Base-by-base conservation (phyloP, 129 eudicot genomes). In the Rutidosis leptorrhynchoides region DNA sequence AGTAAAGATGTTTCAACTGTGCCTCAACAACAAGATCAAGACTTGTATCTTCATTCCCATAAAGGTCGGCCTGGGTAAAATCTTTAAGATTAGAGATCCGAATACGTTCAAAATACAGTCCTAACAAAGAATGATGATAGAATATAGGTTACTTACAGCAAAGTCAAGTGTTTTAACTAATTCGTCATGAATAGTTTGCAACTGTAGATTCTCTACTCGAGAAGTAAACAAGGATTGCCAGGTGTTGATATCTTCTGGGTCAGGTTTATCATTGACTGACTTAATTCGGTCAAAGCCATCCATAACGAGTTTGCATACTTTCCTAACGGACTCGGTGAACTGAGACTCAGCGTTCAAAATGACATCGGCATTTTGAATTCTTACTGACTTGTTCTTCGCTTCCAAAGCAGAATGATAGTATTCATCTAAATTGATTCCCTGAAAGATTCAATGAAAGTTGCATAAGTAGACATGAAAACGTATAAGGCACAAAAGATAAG, bases 101-200 rank as follows among this genome's bases (percentile, higher is more conserved):
- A 40, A 35, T 35, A 21, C 17, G 16, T 29, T 15, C 45, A 54
- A 42, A 29, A 33, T 53, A 25, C 17, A 22, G 6, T 19, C 22
- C 59, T 24, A 33, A 33, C 16, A 54, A 61, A 24, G 35, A 28
- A 71, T 42, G 40, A 15, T 6, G n/a, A 52, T 0, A 21, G 43
- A n/a, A 5, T 35, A 2, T 10, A 23, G 14, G 28, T n/a, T 17
- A 80, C 92, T 75, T 93, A 93, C 99, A 43, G 89, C 96, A 69
- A 35, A 64, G 14, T 72, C 24, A 32, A 80, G 72, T 10, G 81
- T 63, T 72, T 77, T 77, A 62, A 67, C 75, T 24, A 94, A 62
- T 60, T 74, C 88, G 26, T 77, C 79, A 69, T 81, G 77, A 26
- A 93, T 62, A 30, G 70, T 68, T 37, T 77, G 74, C 53, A 89